Base-by-base conservation (phyloP, 2,329 filamentous ascomycete species). In the Pleoardoris graminearum region DNA sequence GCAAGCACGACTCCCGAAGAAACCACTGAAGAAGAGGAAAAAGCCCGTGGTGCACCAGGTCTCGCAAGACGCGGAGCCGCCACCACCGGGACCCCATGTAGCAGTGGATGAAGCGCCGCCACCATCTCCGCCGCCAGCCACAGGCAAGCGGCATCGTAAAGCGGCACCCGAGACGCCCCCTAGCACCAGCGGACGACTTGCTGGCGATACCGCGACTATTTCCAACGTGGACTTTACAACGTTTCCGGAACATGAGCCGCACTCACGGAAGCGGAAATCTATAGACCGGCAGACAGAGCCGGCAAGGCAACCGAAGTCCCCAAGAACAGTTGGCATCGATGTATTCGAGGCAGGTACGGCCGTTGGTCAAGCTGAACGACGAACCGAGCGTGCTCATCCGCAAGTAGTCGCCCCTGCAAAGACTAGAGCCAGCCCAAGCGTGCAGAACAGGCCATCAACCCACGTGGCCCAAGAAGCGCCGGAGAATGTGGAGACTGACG, bases 1-100 rank as follows among this genome's bases (percentile, higher is more conserved):
- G 11, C 49, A 53, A 0, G 35, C 53, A 8, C 55, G 21, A 12
- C 53, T 59, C 17, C 59, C 57, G 16, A 53, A 38, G 4, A 54
- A 49, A 19, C 49, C 55, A 5, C 29, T 55, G 10, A 61, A 56
- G 49, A 50, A 53, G 14, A 5, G 41, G 3, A 61, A 53, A 35
- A 57, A 49, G 39, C 37, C 19, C 27, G 53, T 50, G 48, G 38
- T 43, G 32, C 30, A 16, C 17, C 19, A 50, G 21, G 17, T 8
- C n/a, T 29, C 33, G 10, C 32, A 25, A 21, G n/a, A 29, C 3
- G 11, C 10, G 6, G 45, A 46, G n/a, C 4, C 33, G 35, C 14
- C 35, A 39, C 30, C 29, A 16, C 14, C 12, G n/a, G 41, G 22
- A 23, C 3, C 32, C 16, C 16, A 48, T 8, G 37, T 6, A 3